A percentile compares a stretch with the other conserved stretches of the same genome.
Conservation (phyloP, 495 filamentous ascomycete genomes). For the Glutinoglossum americanum region DNA sequence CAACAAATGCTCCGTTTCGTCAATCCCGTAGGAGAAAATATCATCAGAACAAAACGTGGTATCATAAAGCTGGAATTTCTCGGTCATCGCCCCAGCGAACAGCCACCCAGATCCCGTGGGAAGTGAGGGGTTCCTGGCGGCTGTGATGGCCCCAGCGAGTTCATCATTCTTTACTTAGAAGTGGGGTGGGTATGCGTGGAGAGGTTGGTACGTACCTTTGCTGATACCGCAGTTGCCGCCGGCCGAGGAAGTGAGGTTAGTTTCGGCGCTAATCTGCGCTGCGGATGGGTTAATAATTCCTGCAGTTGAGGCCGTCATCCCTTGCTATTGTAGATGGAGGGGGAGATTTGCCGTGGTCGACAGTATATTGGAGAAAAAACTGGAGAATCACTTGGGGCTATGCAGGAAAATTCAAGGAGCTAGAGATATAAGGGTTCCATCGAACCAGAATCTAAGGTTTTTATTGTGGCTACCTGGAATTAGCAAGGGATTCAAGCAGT, state of each 20-base stretch:
- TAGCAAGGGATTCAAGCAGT: neutral
- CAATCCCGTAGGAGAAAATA: no score
- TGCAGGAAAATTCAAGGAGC: no score
- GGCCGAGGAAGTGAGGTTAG: neutral
- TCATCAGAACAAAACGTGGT: neutral
- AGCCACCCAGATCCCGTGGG: neutral
- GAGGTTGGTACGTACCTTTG: neutral
- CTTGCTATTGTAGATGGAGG: no score
- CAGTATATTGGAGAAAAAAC: no score
- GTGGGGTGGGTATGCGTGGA: neutral
- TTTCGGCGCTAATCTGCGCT: no score
- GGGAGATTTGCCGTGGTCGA: no score
- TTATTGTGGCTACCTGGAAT: neutral
- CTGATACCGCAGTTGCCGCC: neutral
- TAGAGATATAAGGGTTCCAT: no score
- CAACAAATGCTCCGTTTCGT: no score
- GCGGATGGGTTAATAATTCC: no score
- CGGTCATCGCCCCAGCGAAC: neutral
- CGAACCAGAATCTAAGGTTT: neutral
- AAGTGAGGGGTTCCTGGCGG: neutral
- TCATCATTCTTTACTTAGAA: neutral
- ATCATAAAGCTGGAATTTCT: neutral
- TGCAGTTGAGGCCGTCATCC: no score
- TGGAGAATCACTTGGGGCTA: no score
- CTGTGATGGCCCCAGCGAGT: neutral